Evolutionary conservation across 2,329 filamentous ascomycete species (phyloP).

Genomic region (Davidsoniella neocaledoniae): DNA sequence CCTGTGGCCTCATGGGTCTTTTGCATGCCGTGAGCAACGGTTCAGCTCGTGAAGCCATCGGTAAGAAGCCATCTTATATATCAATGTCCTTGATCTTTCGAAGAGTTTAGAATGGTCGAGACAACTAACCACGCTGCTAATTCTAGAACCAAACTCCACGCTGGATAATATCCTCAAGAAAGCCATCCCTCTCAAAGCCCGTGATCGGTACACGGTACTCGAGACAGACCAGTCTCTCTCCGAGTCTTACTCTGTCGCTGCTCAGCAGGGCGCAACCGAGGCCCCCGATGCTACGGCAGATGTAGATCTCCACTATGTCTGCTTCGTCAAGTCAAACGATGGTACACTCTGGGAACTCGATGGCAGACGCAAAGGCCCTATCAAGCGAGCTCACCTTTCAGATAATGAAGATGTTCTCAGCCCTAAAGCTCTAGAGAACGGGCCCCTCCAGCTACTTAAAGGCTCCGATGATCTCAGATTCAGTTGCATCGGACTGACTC

Average conservation of each 20-base stretch:
- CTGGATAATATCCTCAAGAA: constrained; percentile 49
- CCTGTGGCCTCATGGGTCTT: constrained; percentile 79
- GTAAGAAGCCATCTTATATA: constrained; percentile 20
- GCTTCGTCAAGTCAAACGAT: constrained; percentile 64
- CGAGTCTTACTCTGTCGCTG: constrained; percentile 60
- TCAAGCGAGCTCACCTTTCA: constrained; percentile 36
- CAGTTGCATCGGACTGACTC: constrained; percentile 34
- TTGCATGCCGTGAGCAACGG: constrained; percentile 74
- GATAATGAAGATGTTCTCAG: constrained; percentile 56
- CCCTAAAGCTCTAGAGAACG: constrained; percentile 55
- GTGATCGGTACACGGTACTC: constrained; percentile 52
- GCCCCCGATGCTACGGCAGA: constrained; percentile 65
- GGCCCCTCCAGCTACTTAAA: constrained; percentile 41
- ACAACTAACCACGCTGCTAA: not conserved
- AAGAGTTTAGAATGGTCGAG: no score
- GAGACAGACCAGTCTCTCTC: constrained; percentile 65
- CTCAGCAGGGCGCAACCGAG: constrained; percentile 57
- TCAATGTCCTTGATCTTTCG: not conserved
- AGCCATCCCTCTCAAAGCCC: constrained; percentile 53
- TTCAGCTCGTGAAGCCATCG: constrained; percentile 44
- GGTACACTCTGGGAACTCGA: constrained; percentile 47
- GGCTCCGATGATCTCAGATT: constrained; percentile 40
- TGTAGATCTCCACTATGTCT: constrained; percentile 91
- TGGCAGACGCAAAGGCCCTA: constrained; percentile 39
- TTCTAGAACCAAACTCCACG: constrained; percentile 31